These are phyloP conservation scores for Botryobasidium botryosum DNA, from an alignment of 768 basidiomycete species.

Conservation along the genomic window DNA sequence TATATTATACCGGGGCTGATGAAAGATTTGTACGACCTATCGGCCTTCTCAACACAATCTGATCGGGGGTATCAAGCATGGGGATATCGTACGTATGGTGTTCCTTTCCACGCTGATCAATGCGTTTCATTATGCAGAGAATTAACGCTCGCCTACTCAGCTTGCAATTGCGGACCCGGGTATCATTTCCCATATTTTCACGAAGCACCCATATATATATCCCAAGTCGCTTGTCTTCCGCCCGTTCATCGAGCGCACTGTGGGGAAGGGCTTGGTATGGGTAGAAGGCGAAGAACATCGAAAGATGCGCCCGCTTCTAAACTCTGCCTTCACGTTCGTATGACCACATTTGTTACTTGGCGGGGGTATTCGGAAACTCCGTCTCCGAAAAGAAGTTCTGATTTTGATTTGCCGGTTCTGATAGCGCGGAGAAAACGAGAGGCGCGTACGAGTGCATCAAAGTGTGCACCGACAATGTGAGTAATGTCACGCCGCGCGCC, in stretches of 20 bases:
- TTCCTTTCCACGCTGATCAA: neutral
- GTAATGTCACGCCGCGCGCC: too few relatives aligned
- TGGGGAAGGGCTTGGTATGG: slow-evolving; percentile 21
- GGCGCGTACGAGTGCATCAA: too few relatives aligned
- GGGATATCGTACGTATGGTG: neutral
- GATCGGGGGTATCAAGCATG: neutral
- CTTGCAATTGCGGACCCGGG: neutral
- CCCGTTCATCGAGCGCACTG: slow-evolving; percentile 16
- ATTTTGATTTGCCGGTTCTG: too few relatives aligned
- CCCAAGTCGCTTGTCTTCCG: slow-evolving; percentile 16
- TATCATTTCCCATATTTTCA: neutral
- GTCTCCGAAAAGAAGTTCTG: too few relatives aligned
- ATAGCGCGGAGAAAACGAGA: too few relatives aligned
- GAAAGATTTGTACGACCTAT: too few relatives aligned
- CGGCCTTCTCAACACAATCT: too few relatives aligned
- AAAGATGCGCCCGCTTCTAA: slow-evolving; percentile 13
- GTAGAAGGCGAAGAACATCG: slow-evolving; percentile 21
- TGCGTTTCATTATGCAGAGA: neutral
- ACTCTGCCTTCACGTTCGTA: slow-evolving; percentile 14
- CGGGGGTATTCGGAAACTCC: too few relatives aligned
- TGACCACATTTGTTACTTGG: too few relatives aligned
- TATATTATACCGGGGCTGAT: too few relatives aligned
- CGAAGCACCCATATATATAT: neutral
- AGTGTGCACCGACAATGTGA: too few relatives aligned
- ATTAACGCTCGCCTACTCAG: neutral